Evolutionary conservation across 2,329 filamentous ascomycete species (phyloP).

Genomic region (Sordariomycetes sp.): DNA sequence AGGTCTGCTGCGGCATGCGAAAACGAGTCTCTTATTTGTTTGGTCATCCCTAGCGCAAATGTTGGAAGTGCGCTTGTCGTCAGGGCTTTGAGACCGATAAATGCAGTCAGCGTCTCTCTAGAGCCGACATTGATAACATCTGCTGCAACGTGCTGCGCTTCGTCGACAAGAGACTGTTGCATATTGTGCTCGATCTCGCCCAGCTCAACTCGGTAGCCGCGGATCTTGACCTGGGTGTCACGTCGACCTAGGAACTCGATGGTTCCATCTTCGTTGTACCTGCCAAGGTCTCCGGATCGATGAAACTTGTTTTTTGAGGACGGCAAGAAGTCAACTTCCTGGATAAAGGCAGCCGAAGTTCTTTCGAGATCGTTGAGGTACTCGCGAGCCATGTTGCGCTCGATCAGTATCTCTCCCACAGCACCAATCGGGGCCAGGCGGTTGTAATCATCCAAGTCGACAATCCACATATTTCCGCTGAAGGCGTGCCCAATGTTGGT

Average conservation of each 20-base stretch:
- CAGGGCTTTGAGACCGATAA: too few species aligned
- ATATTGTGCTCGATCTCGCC: constrained; percentile 10
- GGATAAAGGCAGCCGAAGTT: constrained; percentile 13
- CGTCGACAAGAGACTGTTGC: too few species aligned
- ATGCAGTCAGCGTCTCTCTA: too few species aligned
- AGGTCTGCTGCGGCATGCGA: too few species aligned
- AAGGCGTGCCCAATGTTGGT: constrained; percentile 4
- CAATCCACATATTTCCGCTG: constrained; percentile 6
- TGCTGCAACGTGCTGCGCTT: too few species aligned
- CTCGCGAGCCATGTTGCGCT: constrained; percentile 31
- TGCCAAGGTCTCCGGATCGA: constrained; percentile 34
- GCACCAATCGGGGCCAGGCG: constrained; percentile 5
- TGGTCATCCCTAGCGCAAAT: too few species aligned
- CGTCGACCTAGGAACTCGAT: constrained; percentile 37
- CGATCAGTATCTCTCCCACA: constrained; percentile 7
- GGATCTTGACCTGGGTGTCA: constrained; percentile 46
- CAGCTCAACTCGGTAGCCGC: constrained; percentile 43
- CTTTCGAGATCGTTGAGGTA: constrained; percentile 28
- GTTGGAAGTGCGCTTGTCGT: too few species aligned
- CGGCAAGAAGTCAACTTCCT: not conserved
- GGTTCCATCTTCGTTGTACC: constrained; percentile 17
- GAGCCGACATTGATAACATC: too few species aligned
- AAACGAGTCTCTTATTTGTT: too few species aligned
- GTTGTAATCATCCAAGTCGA: constrained; percentile 4
- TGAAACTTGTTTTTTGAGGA: too few species aligned